These are phyloP conservation scores for Tritrichomonas foetus DNA, from an alignment of 208 protist genomes.

Conservation along the genomic window DNA sequence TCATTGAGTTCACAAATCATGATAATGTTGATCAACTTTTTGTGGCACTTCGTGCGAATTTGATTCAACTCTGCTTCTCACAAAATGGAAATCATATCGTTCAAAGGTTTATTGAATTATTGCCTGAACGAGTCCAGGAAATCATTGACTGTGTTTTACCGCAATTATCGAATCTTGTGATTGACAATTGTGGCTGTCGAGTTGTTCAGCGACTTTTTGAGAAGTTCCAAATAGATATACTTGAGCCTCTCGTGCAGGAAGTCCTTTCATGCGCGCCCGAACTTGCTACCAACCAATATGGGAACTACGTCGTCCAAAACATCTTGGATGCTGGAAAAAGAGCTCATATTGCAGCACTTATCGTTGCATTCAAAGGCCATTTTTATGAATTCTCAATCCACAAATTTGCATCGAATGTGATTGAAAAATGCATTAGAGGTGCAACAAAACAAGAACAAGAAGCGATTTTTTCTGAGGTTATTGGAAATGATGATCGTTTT, in stretches of 20 bases:
- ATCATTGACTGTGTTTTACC: not conserved
- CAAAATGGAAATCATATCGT: slow-evolving; percentile 43
- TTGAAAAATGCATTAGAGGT: slow-evolving; percentile 46
- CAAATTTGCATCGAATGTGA: slow-evolving; percentile 50
- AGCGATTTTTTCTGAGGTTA: slow-evolving; percentile 37
- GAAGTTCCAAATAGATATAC: not conserved
- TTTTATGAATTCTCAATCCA: slow-evolving; percentile 45
- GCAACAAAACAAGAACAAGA: not conserved
- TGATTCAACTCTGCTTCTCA: not conserved
- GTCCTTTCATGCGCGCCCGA: not conserved
- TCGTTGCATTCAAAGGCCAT: slow-evolving; percentile 31
- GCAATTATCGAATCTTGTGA: not conserved
- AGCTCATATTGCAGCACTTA: slow-evolving; percentile 13
- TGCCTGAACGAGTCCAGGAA: not conserved
- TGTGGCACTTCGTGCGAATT: not conserved
- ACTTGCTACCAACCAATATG: slow-evolving; percentile 44
- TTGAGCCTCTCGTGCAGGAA: not conserved
- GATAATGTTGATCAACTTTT: not conserved
- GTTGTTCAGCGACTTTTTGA: slow-evolving; percentile 42
- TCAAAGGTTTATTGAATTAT: slow-evolving; percentile 9
- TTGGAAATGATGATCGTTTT: not conserved
- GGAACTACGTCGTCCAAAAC: slow-evolving; percentile 51
- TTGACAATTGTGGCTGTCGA: slow-evolving; percentile 42
- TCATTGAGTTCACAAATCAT: not conserved
- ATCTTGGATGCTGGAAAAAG: not conserved